Evolutionary conservation across 2,329 filamentous ascomycete species (phyloP).

Genomic region (Ustulina deusta): DNA sequence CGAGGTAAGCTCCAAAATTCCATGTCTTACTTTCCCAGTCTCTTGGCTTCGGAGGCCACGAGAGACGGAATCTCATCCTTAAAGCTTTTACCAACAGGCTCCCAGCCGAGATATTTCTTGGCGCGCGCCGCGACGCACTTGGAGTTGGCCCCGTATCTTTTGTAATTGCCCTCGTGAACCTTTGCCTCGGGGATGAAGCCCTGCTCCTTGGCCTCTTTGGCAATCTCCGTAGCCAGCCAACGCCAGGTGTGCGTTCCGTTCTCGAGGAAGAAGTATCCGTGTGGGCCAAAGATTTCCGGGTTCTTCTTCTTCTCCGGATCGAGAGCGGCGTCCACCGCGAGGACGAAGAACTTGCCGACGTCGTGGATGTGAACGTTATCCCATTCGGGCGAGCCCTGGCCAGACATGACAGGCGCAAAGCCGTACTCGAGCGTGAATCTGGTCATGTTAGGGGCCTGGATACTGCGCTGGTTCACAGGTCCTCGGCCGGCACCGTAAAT

Average conservation of each 20-base stretch:
- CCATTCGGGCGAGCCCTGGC: conserved; percentile 61
- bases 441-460: conserved; percentile 61
- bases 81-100: conserved; percentile 53
- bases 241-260: conserved; percentile 73
- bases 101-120: conserved; percentile 61
- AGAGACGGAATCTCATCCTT: conserved; percentile 55
- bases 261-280: conserved; percentile 76
- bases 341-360: conserved; percentile 58
- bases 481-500: conserved; percentile 66
- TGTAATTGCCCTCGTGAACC: conserved; percentile 46
- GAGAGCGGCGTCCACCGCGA: conserved; percentile 63
- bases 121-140: conserved; percentile 58
- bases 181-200: conserved; percentile 57
- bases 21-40: conserved; percentile 46
- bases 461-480: conserved; percentile 60
- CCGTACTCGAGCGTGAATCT: conserved; percentile 57
- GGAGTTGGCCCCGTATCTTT: conserved; percentile 57
- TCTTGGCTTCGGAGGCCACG: conserved; percentile 56
- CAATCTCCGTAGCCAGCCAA: conserved; percentile 67
- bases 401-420: conserved; percentile 58
- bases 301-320: conserved; percentile 67
- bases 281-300: conserved; percentile 71
- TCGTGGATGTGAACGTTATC: conserved; percentile 65
- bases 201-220: conserved; percentile 66
- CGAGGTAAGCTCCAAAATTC: neutral